Conservation (phyloP, 2,329 filamentous ascomycete genomes). For the Lasiodiplodia citricola region DNA sequence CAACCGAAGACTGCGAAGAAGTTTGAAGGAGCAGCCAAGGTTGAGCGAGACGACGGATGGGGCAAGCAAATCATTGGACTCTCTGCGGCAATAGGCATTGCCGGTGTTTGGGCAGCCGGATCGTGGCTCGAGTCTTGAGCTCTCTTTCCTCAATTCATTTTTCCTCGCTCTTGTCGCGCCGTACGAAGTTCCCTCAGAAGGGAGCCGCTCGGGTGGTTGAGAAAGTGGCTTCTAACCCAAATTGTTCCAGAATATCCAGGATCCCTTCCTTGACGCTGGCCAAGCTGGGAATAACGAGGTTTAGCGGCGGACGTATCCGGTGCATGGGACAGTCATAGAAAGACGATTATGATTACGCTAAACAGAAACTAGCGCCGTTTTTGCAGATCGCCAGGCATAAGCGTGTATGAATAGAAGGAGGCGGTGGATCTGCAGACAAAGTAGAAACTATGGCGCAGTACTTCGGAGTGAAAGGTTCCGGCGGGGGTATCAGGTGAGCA, state of each 20-base stretch:
- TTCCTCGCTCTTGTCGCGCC: background rate
- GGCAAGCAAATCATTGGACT: conserved; percentile 47
- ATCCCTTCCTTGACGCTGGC: background rate
- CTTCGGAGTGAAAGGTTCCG: background rate
- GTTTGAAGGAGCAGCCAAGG: conserved; percentile 41
- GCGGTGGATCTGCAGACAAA: background rate
- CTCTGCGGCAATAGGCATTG: conserved; percentile 45
- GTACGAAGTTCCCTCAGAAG: background rate
- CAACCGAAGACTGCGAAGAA: conserved; percentile 31
- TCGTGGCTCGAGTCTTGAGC: conserved; percentile 42
- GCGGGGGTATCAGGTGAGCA: background rate
- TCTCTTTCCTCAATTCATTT: background rate
- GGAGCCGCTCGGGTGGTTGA: background rate
- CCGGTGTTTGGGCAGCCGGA: conserved; percentile 47
- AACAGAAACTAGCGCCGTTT: background rate
- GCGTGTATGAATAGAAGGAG: background rate
- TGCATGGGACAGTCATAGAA: background rate
- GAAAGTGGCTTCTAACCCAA: background rate
- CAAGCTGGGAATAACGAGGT: background rate
- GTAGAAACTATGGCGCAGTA: background rate
- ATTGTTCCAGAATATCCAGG: background rate
- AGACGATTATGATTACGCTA: background rate
- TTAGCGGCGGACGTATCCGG: conserved; percentile 1
- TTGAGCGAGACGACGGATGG: conserved; percentile 45
- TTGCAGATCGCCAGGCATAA: background rate